Evolutionary conservation across 495 filamentous ascomycete species (phyloP).

Genomic region (Pyrenopolyporus hunteri): DNA sequence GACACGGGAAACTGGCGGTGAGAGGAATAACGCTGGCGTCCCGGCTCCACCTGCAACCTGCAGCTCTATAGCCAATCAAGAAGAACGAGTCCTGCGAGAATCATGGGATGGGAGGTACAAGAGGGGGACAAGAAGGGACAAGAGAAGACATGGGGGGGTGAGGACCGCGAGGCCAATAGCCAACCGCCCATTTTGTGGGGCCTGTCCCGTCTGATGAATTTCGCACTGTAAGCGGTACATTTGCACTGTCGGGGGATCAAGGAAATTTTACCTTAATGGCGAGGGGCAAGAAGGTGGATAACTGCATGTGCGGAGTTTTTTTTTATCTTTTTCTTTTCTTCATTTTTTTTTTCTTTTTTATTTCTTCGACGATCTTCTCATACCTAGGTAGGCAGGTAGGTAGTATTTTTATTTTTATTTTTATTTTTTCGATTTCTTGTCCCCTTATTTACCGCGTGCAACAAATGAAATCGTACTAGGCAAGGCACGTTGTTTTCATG

Average conservation of each 20-base stretch:
- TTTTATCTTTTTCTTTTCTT: background rate
- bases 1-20: constrained; percentile 47
- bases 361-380: no score
- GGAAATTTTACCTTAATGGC: no score
- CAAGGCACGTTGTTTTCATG: no score
- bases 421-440: no score
- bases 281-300: constrained; percentile 6
- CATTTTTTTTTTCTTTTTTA: no score
- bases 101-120: constrained; percentile 40
- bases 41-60: constrained; percentile 46
- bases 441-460: no score
- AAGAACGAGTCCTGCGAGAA: constrained; percentile 34
- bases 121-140: no score
- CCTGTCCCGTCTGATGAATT: background rate
- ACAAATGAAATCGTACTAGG: no score
- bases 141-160: constrained; percentile 33
- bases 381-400: no score
- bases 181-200: constrained; percentile 24
- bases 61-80: constrained; percentile 40
- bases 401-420: no score
- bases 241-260: no score
- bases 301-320: background rate
- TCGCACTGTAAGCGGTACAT: constrained; percentile 36
- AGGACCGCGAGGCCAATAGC: constrained; percentile 39
- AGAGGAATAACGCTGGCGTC: constrained; percentile 46